Evolutionary conservation across 768 basidiomycete genomes (phyloP).

Genomic region (Roridomyces roridus): DNA sequence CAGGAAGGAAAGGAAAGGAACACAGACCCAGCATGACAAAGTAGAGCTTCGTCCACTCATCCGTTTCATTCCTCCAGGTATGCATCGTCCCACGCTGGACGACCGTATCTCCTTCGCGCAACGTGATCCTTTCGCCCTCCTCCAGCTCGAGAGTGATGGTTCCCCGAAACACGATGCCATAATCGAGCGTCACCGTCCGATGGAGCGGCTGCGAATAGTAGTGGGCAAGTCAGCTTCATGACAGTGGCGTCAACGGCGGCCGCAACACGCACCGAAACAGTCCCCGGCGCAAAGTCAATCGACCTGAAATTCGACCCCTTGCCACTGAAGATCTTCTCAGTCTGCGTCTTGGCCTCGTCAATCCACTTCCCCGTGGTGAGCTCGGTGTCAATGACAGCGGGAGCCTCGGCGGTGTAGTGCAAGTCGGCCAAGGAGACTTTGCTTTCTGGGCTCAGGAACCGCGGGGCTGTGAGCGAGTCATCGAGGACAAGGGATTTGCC

Average conservation of each 20-base stretch:
- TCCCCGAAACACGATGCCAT: conserved; percentile 28
- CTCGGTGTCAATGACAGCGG: conserved; percentile 16
- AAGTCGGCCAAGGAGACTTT: conserved; percentile 7
- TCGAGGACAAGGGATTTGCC: conserved; percentile 15
- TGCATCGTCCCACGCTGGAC: conserved; percentile 33
- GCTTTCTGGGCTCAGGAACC: conserved; percentile 5
- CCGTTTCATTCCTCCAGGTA: conserved; percentile 30
- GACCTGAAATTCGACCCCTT: conserved; percentile 9
- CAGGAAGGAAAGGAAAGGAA: neutral
- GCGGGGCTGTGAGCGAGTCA: conserved; percentile 8
- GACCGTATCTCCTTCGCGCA: conserved; percentile 30
- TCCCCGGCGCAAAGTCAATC: conserved; percentile 13
- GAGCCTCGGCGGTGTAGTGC: neutral
- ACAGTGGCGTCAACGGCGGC: neutral
- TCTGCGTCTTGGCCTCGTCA: conserved; percentile 8
- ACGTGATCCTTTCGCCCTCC: conserved; percentile 23
- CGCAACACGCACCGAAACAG: conserved; percentile 6
- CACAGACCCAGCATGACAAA: conserved; percentile 27
- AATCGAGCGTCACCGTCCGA: conserved; percentile 30
- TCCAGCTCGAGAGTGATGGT: conserved; percentile 28
- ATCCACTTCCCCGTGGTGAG: conserved; percentile 12
- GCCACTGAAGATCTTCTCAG: conserved; percentile 8
- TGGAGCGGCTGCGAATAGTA: conserved; percentile 21
- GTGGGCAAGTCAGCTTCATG: neutral
- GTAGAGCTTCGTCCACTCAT: conserved; percentile 32